Evolutionary conservation across 257 asterid species (phyloP).

Genomic region (Gardenia jasminoides): DNA sequence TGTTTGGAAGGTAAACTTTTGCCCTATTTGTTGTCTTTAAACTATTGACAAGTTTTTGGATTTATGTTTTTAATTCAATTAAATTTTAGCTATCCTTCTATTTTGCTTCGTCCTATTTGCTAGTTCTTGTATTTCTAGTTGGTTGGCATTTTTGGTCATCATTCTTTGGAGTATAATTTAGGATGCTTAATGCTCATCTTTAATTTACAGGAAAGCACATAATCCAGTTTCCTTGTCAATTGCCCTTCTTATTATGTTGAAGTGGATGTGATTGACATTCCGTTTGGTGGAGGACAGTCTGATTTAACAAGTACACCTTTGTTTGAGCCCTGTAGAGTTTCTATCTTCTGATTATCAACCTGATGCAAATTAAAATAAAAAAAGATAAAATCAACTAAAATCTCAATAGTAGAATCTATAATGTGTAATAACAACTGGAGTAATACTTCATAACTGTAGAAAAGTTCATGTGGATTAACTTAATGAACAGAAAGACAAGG

Average conservation of each 20-base stretch:
- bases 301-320: neutral
- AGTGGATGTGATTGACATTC: neutral
- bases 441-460: neutral
- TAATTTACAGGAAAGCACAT: neutral
- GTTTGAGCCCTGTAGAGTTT: too few species aligned
- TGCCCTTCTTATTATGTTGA: neutral
- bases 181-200: neutral
- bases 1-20: slow-evolving; percentile 79
- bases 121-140: neutral
- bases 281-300: too few species aligned
- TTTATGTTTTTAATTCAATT: neutral
- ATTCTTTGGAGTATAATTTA: neutral
- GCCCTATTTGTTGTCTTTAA: slow-evolving; percentile 22
- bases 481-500: neutral
- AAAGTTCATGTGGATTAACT: too few species aligned
- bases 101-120: neutral
- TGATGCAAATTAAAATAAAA: too few species aligned
- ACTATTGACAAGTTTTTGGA: slow-evolving; percentile 1
- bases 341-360: neutral
- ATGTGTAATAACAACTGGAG: neutral
- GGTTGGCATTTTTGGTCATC: neutral
- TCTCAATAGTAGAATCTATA: neutral
- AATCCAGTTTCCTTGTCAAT: neutral
- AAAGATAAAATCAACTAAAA: neutral
- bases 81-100: neutral